Percentiles rank a stretch among this genome's conserved stretches.
These are phyloP conservation scores for Dysphania ambrosioides DNA, from an alignment of 148 eudicot species.

Conservation along the genomic window DNA sequence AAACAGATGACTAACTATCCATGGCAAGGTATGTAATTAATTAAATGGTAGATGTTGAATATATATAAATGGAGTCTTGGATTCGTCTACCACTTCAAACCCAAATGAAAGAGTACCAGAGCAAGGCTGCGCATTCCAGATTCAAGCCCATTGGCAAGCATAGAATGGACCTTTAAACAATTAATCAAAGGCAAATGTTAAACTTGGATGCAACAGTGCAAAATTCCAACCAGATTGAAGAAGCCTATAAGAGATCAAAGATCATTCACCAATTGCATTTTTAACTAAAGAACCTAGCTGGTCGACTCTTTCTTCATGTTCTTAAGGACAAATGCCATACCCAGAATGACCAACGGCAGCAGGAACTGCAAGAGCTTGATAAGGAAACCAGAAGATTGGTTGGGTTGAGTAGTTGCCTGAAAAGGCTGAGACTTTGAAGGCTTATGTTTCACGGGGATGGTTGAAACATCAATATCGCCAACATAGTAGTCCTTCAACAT, in stretches of 20 bases:
- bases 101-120: not conserved
- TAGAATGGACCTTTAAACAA: not conserved
- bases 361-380: constrained; percentile 35
- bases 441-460: constrained; percentile 25
- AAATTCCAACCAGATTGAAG: not conserved
- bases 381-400: constrained; percentile 25
- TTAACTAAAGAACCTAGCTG: not conserved
- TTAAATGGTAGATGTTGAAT: too few species aligned
- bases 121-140: not conserved
- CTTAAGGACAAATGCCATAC: constrained; percentile 31
- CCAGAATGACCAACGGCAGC: constrained; percentile 31
- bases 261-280: not conserved
- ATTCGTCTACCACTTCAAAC: not conserved
- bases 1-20: too few species aligned
- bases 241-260: not conserved
- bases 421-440: constrained; percentile 4
- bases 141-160: not conserved
- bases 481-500: constrained; percentile 35
- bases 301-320: constrained; percentile 29
- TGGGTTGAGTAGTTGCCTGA: constrained; percentile 3
- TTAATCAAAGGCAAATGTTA: not conserved
- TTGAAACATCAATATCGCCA: constrained; percentile 33
- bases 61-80: too few species aligned
- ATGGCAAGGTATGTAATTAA: too few species aligned
- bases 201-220: not conserved